Percentiles rank a stretch among this genome's conserved stretches.
Conservation (phyloP, 164 flowering plant genomes). For the Euptelea pleiosperma region DNA sequence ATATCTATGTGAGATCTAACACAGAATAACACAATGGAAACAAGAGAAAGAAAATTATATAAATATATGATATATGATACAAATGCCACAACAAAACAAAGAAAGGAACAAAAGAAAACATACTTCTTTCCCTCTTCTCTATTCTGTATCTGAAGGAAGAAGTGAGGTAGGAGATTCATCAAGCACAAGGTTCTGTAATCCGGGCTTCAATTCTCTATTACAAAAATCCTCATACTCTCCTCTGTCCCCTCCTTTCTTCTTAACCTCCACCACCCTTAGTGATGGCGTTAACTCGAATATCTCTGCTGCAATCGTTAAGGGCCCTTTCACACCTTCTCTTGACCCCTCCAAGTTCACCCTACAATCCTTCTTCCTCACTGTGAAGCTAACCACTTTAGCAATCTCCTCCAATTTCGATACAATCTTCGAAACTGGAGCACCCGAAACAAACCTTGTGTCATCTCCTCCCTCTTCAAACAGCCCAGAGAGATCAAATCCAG, state of each 20-base stretch:
- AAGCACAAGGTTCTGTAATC: conserved; percentile 41
- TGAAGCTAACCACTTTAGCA: conserved; percentile 72
- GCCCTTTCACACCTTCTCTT: conserved; percentile 72
- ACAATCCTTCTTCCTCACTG: conserved; percentile 81
- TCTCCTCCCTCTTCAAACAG: conserved; percentile 65
- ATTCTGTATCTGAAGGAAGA: conserved; percentile 56
- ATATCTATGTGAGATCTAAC: no score
- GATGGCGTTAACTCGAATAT: conserved; percentile 81
- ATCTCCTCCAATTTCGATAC: conserved; percentile 84
- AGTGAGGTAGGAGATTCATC: conserved; percentile 28
- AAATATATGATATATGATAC: no score
- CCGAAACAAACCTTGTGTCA: conserved; percentile 61
- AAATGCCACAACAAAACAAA: background rate
- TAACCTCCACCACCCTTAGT: conserved; percentile 80
- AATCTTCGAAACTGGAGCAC: conserved; percentile 64
- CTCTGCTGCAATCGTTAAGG: conserved; percentile 77
- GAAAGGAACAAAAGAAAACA: background rate
- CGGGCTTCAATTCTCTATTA: conserved; percentile 65
- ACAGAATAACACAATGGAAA: background rate
- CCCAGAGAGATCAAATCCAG: conserved; percentile 61
- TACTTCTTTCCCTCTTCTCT: conserved; percentile 21
- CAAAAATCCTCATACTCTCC: conserved; percentile 75
- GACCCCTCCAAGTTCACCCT: conserved; percentile 72
- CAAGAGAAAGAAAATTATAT: no score
- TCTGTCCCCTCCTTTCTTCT: conserved; percentile 79